A percentile compares a stretch with the other conserved stretches of the same genome.
Conservation (phyloP, 2,329 filamentous ascomycete species). For the Kalmusia sp. region DNA sequence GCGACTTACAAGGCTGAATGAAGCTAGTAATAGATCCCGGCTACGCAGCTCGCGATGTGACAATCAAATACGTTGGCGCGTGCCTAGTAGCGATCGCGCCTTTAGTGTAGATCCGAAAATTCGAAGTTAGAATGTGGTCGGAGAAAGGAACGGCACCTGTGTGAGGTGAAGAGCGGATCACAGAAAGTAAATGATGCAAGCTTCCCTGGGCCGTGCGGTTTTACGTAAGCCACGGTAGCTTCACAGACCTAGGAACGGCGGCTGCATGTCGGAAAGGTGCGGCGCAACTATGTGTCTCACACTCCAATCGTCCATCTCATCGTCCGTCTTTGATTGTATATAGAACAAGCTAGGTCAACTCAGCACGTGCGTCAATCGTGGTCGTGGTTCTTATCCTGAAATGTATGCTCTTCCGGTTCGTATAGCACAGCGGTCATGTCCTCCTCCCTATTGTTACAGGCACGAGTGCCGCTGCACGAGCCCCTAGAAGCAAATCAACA, state of each 20-base stretch:
- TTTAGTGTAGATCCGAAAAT: neutral
- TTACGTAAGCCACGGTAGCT: slow-evolving; percentile 3
- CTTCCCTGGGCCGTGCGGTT: neutral
- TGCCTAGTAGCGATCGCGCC: neutral
- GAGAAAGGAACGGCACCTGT: slow-evolving; percentile 5
- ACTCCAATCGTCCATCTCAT: neutral
- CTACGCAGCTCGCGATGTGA: neutral
- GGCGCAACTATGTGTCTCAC: neutral
- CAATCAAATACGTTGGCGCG: neutral
- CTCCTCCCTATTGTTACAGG: neutral
- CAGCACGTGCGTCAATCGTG: too few species aligned
- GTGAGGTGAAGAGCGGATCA: slow-evolving; percentile 10
- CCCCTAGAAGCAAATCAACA: neutral
- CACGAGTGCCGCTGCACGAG: neutral
- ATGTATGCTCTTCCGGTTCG: neutral
- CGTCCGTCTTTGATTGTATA: neutral
- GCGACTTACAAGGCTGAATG: slow-evolving; percentile 4
- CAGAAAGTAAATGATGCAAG: slow-evolving; percentile 13
- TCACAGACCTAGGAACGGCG: neutral
- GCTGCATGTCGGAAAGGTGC: neutral
- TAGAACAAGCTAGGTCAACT: too few species aligned
- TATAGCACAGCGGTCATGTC: slow-evolving; percentile 1
- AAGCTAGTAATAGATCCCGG: neutral
- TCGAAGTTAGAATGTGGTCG: neutral
- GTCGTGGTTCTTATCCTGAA: neutral